phyloP scores from a whole-genome alignment of 2,329 filamentous ascomycete genomes.

The Bipolaris sorokiniana region DNA sequence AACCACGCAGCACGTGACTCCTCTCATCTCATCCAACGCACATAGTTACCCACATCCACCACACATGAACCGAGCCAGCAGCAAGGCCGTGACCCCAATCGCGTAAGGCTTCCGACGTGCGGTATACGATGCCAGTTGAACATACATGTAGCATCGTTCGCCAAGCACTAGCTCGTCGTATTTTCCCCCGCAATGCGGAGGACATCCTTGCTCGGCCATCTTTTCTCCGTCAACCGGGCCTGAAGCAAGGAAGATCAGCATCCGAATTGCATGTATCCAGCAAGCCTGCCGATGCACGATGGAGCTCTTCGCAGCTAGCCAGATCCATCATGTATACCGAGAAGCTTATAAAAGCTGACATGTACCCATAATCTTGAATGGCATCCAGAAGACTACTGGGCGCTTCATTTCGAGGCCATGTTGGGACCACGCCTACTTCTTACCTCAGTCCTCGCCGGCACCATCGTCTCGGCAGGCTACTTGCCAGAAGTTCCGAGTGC shows the following conservation, averaged over 20 bases:
- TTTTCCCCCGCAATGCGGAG: constrained; percentile 21
- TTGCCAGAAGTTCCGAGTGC: constrained; percentile 23
- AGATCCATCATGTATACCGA: constrained; percentile 13
- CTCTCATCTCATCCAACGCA: too few relatives aligned
- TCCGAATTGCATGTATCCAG: constrained; percentile 19
- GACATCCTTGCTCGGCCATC: constrained; percentile 23
- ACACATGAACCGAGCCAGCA: too few relatives aligned
- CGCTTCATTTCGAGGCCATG: constrained; percentile 20
- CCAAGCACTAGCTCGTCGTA: constrained; percentile 11
- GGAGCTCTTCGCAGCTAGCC: constrained; percentile 17
- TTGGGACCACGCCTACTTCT: constrained; percentile 28
- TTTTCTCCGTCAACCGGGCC: constrained; percentile 31
- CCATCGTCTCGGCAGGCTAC: constrained; percentile 25
- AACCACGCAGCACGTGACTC: constrained; percentile 9
- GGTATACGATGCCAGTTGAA: not conserved
- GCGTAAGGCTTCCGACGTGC: constrained; percentile 12
- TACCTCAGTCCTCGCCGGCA: constrained; percentile 23
- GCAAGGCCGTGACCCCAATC: constrained; percentile 1
- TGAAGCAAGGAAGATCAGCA: constrained; percentile 24
- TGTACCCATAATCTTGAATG: constrained; percentile 7
- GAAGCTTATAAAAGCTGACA: constrained; percentile 12
- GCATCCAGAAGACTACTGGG: constrained; percentile 1
- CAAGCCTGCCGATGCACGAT: constrained; percentile 14
- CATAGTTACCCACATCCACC: too few relatives aligned
- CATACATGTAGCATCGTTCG: constrained; percentile 1